Percentiles rank a stretch among this genome's conserved stretches.
Conservation (phyloP, 2,329 filamentous ascomycete species). For the Arthrobotrys sinensis region DNA sequence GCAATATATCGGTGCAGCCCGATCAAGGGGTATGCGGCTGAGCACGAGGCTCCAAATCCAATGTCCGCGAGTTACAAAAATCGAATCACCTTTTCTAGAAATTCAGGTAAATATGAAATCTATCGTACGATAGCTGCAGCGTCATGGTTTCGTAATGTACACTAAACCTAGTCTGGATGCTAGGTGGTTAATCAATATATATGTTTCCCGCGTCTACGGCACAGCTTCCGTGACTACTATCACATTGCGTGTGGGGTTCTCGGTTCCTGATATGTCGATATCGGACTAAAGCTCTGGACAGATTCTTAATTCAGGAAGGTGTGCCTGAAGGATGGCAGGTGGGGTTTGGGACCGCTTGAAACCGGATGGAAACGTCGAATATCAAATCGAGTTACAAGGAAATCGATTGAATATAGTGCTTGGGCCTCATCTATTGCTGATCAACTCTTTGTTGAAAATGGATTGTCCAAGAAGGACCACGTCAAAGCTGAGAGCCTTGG, state of each 20-base stretch:
- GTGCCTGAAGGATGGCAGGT: no score
- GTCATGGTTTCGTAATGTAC: not conserved
- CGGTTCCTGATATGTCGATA: not conserved
- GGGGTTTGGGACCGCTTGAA: not conserved
- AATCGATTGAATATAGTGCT: not conserved
- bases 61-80: not conserved
- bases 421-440: conserved; percentile 3
- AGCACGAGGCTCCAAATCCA: not conserved
- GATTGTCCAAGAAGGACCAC: not conserved
- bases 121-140: conserved; percentile 10
- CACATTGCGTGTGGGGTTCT: not conserved
- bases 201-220: not conserved
- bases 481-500: not conserved
- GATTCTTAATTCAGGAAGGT: no score
- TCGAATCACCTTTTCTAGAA: not conserved
- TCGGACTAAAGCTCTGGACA: no score
- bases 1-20: not conserved
- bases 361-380: not conserved
- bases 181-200: not conserved
- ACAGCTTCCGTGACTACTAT: not conserved
- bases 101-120: no score
- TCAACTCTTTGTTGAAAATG: not conserved
- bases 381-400: not conserved
- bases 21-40: not conserved
- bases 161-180: not conserved